Evolutionary conservation across 129 eudicot species (phyloP).

Genomic region (Apium graveolens): DNA sequence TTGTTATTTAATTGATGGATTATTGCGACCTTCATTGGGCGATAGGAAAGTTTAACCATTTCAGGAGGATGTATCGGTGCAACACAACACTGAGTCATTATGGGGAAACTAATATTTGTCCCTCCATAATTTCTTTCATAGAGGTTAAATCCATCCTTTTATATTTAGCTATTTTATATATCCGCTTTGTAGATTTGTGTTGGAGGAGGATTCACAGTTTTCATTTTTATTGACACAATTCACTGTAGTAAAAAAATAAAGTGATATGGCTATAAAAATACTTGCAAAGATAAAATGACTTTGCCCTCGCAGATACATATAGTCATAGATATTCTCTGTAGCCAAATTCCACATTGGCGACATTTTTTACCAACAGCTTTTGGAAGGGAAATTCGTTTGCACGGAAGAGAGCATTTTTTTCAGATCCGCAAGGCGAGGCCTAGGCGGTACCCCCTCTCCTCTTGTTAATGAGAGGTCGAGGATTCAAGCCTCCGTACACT

Average conservation of each 20-base stretch:
- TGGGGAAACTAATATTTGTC: too few species aligned
- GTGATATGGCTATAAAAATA: not conserved
- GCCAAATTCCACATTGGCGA: not conserved
- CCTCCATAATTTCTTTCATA: not conserved
- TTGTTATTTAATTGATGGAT: not conserved
- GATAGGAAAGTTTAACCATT: not conserved
- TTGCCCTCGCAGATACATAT: not conserved
- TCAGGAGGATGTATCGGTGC: not conserved
- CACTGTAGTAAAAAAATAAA: not conserved
- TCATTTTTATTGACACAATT: not conserved
- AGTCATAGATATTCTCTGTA: not conserved
- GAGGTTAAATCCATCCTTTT: not conserved
- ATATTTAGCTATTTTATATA: too few species aligned
- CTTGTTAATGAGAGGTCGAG: not conserved
- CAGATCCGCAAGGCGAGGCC: not conserved
- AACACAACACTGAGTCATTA: not conserved
- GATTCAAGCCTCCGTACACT: too few species aligned
- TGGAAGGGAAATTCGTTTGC: not conserved
- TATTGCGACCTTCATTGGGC: not conserved
- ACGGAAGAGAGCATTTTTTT: not conserved
- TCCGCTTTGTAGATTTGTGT: not conserved
- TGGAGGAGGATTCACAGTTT: not conserved
- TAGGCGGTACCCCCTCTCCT: not conserved
- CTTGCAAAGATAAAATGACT: too few species aligned
- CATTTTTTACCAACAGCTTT: not conserved